A percentile compares a stretch with the other conserved stretches of the same genome.
Conservation (phyloP, 129 eudicot species). For the Silybum marianum region DNA sequence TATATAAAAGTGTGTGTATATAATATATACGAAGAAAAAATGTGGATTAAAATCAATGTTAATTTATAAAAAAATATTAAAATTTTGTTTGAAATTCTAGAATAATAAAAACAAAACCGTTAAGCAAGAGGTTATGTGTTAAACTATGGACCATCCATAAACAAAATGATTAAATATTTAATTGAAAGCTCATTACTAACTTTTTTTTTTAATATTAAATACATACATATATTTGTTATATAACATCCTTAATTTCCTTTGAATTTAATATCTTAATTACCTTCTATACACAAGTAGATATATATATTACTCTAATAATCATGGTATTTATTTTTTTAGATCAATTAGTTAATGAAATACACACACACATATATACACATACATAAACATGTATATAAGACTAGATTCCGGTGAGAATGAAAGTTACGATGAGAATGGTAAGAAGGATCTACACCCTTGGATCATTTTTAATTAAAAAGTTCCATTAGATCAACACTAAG, state of each 20-base stretch:
- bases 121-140: conserved; percentile 13
- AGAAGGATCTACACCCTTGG: no score
- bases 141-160: neutral
- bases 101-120: conserved; percentile 14
- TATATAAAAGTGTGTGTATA: no score
- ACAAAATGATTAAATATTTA: conserved; percentile 8
- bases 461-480: no score
- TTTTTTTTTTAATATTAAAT: neutral
- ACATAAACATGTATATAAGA: no score
- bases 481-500: no score
- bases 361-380: no score
- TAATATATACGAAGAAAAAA: no score
- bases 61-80: neutral
- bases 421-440: no score
- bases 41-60: neutral
- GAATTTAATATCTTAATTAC: neutral
- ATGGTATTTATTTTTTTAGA: no score
- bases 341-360: no score
- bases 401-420: no score
- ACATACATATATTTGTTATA: neutral
- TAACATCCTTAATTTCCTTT: conserved; percentile 2
- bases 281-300: neutral
- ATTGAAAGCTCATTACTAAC: conserved; percentile 30
- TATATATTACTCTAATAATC: no score
- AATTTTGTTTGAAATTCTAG: neutral